A percentile compares a stretch with the other conserved stretches of the same genome.
Evolutionary conservation across 2,329 filamentous ascomycete species (phyloP).

Genomic region (Alternaria rosae): DNA sequence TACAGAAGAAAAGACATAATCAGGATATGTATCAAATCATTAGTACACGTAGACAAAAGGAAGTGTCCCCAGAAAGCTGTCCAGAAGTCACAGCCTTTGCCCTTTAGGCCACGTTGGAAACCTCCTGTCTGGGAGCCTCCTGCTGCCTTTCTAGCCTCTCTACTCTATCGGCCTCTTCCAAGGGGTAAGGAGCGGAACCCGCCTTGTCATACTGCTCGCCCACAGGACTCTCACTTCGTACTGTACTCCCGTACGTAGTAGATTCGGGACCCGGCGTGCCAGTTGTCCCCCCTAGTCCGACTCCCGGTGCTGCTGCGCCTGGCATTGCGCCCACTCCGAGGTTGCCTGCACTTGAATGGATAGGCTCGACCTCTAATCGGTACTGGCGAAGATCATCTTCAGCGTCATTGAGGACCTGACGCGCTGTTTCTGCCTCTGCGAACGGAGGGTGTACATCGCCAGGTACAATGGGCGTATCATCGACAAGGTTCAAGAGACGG

Average conservation of each 20-base stretch:
- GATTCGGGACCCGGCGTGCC: conserved; percentile 12
- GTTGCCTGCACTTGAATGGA: conserved; percentile 58
- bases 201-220: conserved; percentile 33
- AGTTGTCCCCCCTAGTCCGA: neutral
- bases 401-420: conserved; percentile 89
- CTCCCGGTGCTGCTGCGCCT: conserved; percentile 19
- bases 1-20: neutral
- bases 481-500: conserved; percentile 81
- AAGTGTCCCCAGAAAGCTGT: conserved; percentile 3
- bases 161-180: conserved; percentile 39
- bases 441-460: conserved; percentile 80
- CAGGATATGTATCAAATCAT: conserved; percentile 17
- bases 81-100: neutral
- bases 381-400: conserved; percentile 87
- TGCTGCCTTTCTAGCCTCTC: conserved; percentile 26
- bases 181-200: conserved; percentile 38
- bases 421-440: conserved; percentile 69
- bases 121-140: conserved; percentile 9
- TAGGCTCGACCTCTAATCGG: conserved; percentile 64
- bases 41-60: conserved; percentile 24
- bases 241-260: conserved; percentile 10
- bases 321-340: conserved; percentile 59
- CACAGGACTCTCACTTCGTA: conserved; percentile 31
- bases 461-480: conserved; percentile 88
- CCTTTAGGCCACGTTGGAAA: conserved; percentile 18